Base-by-base conservation (phyloP, 2,329 filamentous ascomycete genomes). In the Fusarium tanahbumbuense region DNA sequence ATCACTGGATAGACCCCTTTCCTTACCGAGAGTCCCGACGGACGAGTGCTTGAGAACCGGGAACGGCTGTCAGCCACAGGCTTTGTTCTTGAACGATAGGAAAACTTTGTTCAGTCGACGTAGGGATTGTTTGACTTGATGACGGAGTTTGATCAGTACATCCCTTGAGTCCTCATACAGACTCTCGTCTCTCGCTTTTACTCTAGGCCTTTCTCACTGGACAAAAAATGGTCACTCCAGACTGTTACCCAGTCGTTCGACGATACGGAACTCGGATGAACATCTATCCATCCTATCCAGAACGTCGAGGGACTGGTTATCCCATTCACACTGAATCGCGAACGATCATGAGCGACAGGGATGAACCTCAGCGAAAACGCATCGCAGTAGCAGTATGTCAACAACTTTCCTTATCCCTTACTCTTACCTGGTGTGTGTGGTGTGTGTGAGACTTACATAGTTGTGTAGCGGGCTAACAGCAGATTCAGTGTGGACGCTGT, bases 401-500 rank as follows among this genome's bases (percentile, higher is more conserved):
- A 9, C 11, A 42, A 11, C 27, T 12, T 37, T 44, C 47, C 42
- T 63, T 37, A 16, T 34, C n/a, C 47, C 18, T 41, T 59, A 30
- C n/a, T 53, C 47, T 58, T 54, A 64, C 69, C 55, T 70, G 68
- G 70, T 68, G 70, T 72, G 69, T 71, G 67, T 70, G 60, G 58
- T 49, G 70, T 69, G 71, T 59, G 70, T 32, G 71, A 68, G 70
- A 73, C 70, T 73, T 73, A 73, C 68, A 70, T 68, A 56, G 59
- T 55, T 67, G 40, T 57, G 60, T 60, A 56, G 46, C 62, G 37
- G 32, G 68, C 72, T 75, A 71, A 76, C 73, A 62, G 40, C 53
- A 65, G 34, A 52, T 70, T 60, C 70, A 98, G 95, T 98, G 95
- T 79, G 89, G 89, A 37, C 89, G 95, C 72, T 98, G 95, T 81